phyloP scores from a whole-genome alignment of 805 yeast genomes.

The Zygosaccharomyces rouxii region DNA sequence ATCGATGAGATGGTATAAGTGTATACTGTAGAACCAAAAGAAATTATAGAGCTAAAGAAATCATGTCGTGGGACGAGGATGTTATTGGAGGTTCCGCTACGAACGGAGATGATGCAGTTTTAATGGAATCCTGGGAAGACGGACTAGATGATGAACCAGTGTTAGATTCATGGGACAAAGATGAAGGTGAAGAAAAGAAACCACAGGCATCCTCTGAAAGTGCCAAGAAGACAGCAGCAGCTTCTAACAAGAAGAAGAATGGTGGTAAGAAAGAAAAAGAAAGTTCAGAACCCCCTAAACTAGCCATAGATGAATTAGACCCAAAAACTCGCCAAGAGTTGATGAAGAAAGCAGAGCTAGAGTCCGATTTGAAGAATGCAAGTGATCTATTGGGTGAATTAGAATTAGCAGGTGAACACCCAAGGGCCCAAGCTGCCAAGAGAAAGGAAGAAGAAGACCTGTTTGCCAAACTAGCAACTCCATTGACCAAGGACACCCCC shows the following conservation, averaged over 20 bases:
- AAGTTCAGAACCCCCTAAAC: slow-evolving; percentile 36
- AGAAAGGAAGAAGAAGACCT: slow-evolving; percentile 38
- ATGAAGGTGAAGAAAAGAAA: slow-evolving; percentile 52
- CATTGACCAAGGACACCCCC: slow-evolving; percentile 48
- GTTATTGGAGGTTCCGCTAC: slow-evolving; percentile 69
- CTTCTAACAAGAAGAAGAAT: slow-evolving; percentile 19
- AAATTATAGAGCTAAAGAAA: neutral
- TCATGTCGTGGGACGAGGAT: slow-evolving; percentile 70
- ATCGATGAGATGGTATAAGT: slow-evolving; percentile 3
- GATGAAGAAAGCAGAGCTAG: slow-evolving; percentile 73
- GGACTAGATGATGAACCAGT: slow-evolving; percentile 66
- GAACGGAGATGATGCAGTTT: slow-evolving; percentile 43
- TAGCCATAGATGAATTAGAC: slow-evolving; percentile 67
- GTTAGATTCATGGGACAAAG: slow-evolving; percentile 87
- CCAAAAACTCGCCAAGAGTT: slow-evolving; percentile 69
- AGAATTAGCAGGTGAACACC: slow-evolving; percentile 49
- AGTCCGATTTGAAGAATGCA: slow-evolving; percentile 86
- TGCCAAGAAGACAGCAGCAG: slow-evolving; percentile 25
- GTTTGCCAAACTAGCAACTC: slow-evolving; percentile 25
- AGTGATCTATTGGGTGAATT: slow-evolving; percentile 83
- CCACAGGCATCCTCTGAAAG: slow-evolving; percentile 31
- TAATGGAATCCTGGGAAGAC: slow-evolving; percentile 75
- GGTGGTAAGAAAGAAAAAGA: slow-evolving; percentile 39
- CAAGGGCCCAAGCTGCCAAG: slow-evolving; percentile 40
- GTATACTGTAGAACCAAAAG: neutral